Conservation (phyloP, 2,329 filamentous ascomycete genomes). For the Fusarium ambrosium region DNA sequence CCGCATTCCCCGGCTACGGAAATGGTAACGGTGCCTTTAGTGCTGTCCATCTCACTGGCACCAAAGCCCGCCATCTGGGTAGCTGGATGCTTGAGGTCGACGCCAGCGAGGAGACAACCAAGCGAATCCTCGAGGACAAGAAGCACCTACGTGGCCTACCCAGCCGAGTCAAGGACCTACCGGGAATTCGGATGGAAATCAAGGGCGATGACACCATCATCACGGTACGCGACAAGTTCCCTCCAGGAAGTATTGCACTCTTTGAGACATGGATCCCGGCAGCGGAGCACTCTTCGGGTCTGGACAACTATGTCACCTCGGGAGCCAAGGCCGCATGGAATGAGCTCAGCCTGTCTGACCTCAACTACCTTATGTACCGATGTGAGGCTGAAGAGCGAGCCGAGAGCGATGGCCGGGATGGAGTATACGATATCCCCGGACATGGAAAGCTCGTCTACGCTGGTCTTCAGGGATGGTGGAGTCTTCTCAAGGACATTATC, state of each 20-base stretch:
- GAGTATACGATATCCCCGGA: slow-evolving; percentile 89
- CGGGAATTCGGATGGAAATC: slow-evolving; percentile 80
- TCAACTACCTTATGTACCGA: slow-evolving; percentile 93
- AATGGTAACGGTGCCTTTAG: slow-evolving; percentile 85
- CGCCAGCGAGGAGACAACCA: slow-evolving; percentile 76
- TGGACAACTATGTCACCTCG: slow-evolving; percentile 89
- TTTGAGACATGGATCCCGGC: slow-evolving; percentile 97
- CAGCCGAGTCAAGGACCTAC: slow-evolving; percentile 80
- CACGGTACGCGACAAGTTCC: slow-evolving; percentile 84
- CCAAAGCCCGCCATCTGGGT: slow-evolving; percentile 86
- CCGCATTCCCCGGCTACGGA: slow-evolving; percentile 91
- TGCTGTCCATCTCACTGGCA: slow-evolving; percentile 84
- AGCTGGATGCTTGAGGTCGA: slow-evolving; percentile 95
- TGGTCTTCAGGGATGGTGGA: slow-evolving; percentile 99
- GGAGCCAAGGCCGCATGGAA: slow-evolving; percentile 84
- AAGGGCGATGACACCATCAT: slow-evolving; percentile 82
- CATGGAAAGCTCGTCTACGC: slow-evolving; percentile 91
- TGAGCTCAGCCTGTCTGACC: slow-evolving; percentile 80
- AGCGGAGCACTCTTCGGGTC: slow-evolving; percentile 83
- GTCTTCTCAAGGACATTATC: slow-evolving; percentile 86
- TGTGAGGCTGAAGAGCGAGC: slow-evolving; percentile 91
- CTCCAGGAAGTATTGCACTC: slow-evolving; percentile 92
- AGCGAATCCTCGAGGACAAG: slow-evolving; percentile 76
- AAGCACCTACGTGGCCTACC: slow-evolving; percentile 84
- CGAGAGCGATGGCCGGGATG: slow-evolving; percentile 82